Conservation (phyloP, 352 stramenopile genomes). For the Albugo candida region DNA sequence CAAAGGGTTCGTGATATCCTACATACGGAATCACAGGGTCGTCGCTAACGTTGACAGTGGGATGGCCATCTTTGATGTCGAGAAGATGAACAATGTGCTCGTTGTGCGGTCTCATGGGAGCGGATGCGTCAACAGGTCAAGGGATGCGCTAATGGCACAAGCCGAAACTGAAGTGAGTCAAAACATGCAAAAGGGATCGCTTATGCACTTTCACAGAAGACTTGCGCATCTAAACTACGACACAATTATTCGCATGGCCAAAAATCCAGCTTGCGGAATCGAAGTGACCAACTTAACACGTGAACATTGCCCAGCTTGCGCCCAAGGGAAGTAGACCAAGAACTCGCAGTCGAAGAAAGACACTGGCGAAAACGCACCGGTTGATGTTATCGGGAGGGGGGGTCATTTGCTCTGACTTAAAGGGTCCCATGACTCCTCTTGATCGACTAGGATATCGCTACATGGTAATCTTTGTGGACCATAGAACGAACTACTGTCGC, state of each 20-base stretch:
- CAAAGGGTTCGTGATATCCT: not conserved
- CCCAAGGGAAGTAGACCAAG: constrained; percentile 7
- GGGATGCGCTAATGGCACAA: not conserved
- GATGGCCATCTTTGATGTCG: not conserved
- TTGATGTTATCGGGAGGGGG: constrained; percentile 3
- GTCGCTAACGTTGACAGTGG: not conserved
- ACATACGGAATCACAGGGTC: not conserved
- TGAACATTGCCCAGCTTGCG: constrained; percentile 4
- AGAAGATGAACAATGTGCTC: not conserved
- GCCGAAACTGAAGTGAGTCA: not conserved
- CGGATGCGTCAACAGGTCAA: not conserved
- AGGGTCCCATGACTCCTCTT: constrained; percentile 6
- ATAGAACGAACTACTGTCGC: constrained; percentile 5
- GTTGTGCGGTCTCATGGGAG: not conserved
- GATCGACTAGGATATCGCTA: constrained; percentile 3
- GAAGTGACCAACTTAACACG: constrained; percentile 2
- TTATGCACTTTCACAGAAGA: constrained; percentile 1
- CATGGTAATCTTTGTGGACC: constrained; percentile 7
- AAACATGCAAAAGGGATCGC: not conserved
- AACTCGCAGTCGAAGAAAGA: constrained; percentile 1
- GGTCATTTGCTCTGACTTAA: too few species aligned
- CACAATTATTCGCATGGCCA: constrained; percentile 3
- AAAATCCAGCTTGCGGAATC: not conserved
- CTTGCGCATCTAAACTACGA: constrained; percentile 6
- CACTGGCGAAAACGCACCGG: constrained; percentile 4